Evolutionary conservation across 495 filamentous ascomycete genomes (phyloP), one percentile per base, ranked within the genome.

Genomic region (Trichoderma reesei): DNA sequence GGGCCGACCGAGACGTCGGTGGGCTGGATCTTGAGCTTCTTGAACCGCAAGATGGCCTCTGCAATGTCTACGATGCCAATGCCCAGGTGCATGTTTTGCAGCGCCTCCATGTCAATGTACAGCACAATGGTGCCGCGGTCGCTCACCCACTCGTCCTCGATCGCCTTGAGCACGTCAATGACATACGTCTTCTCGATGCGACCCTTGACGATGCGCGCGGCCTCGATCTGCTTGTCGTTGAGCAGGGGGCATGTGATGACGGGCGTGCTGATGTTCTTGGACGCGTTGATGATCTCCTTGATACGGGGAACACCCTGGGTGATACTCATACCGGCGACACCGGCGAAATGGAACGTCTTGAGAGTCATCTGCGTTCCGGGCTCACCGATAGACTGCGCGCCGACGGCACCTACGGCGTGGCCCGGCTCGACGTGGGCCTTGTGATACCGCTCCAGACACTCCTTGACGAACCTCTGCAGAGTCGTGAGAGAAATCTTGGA

Each of bases 321-420:
- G 69, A 98, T 94, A 81, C 90, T 95, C 93, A 98, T 97, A 70
- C 92, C 92, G 33, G 93, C 95, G 66, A 98, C 95, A 88, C 94
- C 94, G 70, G 94, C 94, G 78, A 98, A 98, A 88, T 98, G 94
- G 87, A 98, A 98, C 73, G 94, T 98, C 78, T 98, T 98, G 69
- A 98, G 79, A 2, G 94, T 98, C 95, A 98, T 98, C 75, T 98
- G 95, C 4, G 95, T 98, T 72, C 95, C 94, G 0, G 95, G 94
- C 71, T 98, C 95, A 72, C 95, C 94, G 70, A 98, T 98, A 37
- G 92, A 96, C 75, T 98, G 95, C 14, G 95, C 95, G 68, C 93
- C 94, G 41, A 98, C 90, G 11, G 94, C 95, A 63, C 95, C 94
- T n/a, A 98, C 94, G 13, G 94, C 94, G 70, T 96, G 93, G 3